Base-by-base conservation (phyloP, 768 basidiomycete species). In the Cystobasidium onofrii region DNA sequence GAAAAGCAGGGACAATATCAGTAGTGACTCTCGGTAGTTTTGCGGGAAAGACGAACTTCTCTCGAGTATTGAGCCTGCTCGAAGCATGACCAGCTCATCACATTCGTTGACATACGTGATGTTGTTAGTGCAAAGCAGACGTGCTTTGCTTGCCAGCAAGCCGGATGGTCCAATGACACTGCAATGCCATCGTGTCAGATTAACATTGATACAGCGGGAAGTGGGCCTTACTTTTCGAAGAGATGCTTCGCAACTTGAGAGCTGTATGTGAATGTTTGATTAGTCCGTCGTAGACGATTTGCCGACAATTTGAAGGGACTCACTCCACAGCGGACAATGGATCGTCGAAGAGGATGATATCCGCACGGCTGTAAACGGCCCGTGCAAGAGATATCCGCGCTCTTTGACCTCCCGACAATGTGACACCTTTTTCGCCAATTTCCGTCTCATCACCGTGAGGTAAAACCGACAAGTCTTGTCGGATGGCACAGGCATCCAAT, bases 271-370 rank as follows among this genome's bases (percentile, higher is more conserved):
- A 29, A 41, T n/a, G 33, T 63, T 9, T 31, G 62, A 91, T 90
- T 4, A 91, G 88, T 18, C 3, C n/a, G n/a, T n/a, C n/a, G 39
- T 39, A 39, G 7, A 39, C 7, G 39, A 6, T 15, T 15, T 39
- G 39, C 39, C 15, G 39, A 39, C 39, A 33, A 33, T 39, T 9
- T 61, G 57, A 6, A 39, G 39, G 7, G 9, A 23, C 63, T 64
- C 23, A 64, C 63, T 91, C 90, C 9, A 91, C 87, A 0, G 90
- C 90, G 41, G 87, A 87, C 39, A 97, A 84, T 50, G 92, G 92
- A 75, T 98, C 94, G 77, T 97, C 95, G 4, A 97, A 84, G 0
- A 97, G 85, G 61, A 89, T 92, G 86, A 96, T 80, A 80, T 98
- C 94, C 0, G 93, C 92, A 55, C 93, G 86, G 1, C 92, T 88